Evolutionary conservation across 2,329 filamentous ascomycete species (phyloP).

Genomic region (Dryadomyces quercus-mongolicae): DNA sequence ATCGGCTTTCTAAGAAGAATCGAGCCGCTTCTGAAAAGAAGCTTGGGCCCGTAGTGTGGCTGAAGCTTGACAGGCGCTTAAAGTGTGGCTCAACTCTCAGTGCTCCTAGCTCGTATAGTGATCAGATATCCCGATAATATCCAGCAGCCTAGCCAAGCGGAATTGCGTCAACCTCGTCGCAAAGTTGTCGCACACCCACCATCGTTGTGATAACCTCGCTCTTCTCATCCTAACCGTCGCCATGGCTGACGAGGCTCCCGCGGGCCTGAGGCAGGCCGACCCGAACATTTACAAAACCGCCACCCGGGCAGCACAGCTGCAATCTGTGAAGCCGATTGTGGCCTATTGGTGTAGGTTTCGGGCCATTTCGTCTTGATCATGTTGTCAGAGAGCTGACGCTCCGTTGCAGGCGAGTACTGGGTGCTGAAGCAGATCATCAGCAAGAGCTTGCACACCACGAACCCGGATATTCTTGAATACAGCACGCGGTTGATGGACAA

Average conservation of each 20-base stretch:
- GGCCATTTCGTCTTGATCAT: background rate
- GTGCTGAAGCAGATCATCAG: slow-evolving; percentile 84
- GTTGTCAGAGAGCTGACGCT: background rate
- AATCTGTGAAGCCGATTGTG: slow-evolving; percentile 73
- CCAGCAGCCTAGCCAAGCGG: too few relatives aligned
- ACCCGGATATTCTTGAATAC: slow-evolving; percentile 68
- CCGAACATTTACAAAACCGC: slow-evolving; percentile 63
- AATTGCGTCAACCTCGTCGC: too few relatives aligned
- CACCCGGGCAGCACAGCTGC: slow-evolving; percentile 71
- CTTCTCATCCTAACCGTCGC: background rate
- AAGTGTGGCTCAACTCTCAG: background rate
- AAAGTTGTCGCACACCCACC: too few relatives aligned
- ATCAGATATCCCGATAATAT: too few relatives aligned
- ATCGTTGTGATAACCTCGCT: too few relatives aligned
- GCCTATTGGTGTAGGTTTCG: slow-evolving; percentile 82
- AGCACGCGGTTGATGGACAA: slow-evolving; percentile 82
- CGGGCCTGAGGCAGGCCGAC: slow-evolving; percentile 65
- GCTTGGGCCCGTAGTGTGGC: background rate
- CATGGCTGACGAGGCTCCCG: slow-evolving; percentile 65
- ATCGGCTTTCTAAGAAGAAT: background rate
- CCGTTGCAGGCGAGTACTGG: slow-evolving; percentile 67
- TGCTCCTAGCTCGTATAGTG: too few relatives aligned
- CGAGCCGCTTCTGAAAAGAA: background rate
- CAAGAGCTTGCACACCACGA: slow-evolving; percentile 64
- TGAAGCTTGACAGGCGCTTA: slow-evolving; percentile 1